These are phyloP conservation scores for Vachellia collinsii DNA, from an alignment of 306 rosid species.

Conservation along the genomic window DNA sequence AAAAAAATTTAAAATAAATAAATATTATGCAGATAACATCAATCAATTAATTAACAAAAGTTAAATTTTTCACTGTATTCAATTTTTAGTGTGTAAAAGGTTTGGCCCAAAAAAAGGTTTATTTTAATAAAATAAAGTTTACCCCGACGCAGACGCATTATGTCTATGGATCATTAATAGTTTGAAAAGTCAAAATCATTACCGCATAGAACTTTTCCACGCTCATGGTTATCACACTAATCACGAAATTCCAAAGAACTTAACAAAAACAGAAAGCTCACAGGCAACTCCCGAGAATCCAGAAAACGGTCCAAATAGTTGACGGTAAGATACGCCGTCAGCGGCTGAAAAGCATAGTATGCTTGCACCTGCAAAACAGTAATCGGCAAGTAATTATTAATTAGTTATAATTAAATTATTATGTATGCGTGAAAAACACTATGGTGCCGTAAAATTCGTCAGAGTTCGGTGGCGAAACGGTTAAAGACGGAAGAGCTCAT, in stretches of 20 bases:
- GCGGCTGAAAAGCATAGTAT: slow-evolving; percentile 73
- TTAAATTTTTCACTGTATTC: neutral
- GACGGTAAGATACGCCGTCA: slow-evolving; percentile 93
- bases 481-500: neutral
- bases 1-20: no score
- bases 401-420: neutral
- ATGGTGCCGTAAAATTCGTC: neutral
- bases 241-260: neutral
- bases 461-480: neutral
- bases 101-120: no score
- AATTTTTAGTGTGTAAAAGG: neutral
- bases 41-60: neutral
- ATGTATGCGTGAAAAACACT: neutral
- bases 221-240: slow-evolving; percentile 4
- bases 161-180: no score
- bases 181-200: slow-evolving; percentile 58
- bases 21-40: neutral
- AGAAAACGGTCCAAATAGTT: slow-evolving; percentile 94
- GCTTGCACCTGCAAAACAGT: slow-evolving; percentile 66
- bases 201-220: slow-evolving; percentile 30
- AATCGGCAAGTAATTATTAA: slow-evolving; percentile 5
- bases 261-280: slow-evolving; percentile 40
- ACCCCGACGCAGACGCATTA: neutral
- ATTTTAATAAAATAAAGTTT: slow-evolving; percentile 12
- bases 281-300: slow-evolving; percentile 82